Evolutionary conservation across 2,329 filamentous ascomycete species (phyloP), one percentile per base, ranked within the genome.

Genomic region (Remersonia thermophila): DNA sequence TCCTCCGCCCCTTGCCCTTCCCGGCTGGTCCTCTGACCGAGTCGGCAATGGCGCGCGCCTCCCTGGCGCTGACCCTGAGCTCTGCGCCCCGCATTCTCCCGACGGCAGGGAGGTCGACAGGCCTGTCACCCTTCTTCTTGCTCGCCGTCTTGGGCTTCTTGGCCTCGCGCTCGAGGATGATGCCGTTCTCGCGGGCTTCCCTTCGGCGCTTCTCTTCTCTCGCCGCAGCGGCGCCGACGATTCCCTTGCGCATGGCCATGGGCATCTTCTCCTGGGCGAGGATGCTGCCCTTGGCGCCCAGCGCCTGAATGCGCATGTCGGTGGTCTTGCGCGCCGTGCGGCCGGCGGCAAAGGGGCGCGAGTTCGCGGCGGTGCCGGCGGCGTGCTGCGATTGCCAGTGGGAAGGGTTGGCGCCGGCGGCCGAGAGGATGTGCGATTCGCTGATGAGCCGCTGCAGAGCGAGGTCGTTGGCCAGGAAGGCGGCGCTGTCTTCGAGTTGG

Each of bases 101-200:
- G 10, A 96, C 74, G 2, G 72, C 77, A 1, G 89, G 85, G 20
- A 75, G 76, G 44, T 83, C 84, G 27, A 94, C 74, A 0, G 73
- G 63, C 56, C 75, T 62, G 44, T 75, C 66, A 58, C 54, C 46
- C 40, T 51, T 40, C 32, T 61, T 62, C 39, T 58, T 62, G 39
- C 56, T 63, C 37, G 57, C 53, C 37, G 55, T 62, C 38, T 49
- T 55, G 26, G 55, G 42, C 66, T 68, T 46, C 32, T 41, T 47
- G 8, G n/a, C 32, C 33, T 43, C 43, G 20, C 45, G 32, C 65
- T 96, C 91, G 25, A 96, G 63, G 33, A 96, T 77, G 48, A 96
- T 78, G 5, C 89, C 91, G 50, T 89, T 93, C 66, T 96, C 89
- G 52, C 70, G 75, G 2, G 91, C 91, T 56, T 94, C 84, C 28